phyloP scores from a whole-genome alignment of 2,329 filamentous ascomycete genomes.

The Ceratocystis cubensis region DNA sequence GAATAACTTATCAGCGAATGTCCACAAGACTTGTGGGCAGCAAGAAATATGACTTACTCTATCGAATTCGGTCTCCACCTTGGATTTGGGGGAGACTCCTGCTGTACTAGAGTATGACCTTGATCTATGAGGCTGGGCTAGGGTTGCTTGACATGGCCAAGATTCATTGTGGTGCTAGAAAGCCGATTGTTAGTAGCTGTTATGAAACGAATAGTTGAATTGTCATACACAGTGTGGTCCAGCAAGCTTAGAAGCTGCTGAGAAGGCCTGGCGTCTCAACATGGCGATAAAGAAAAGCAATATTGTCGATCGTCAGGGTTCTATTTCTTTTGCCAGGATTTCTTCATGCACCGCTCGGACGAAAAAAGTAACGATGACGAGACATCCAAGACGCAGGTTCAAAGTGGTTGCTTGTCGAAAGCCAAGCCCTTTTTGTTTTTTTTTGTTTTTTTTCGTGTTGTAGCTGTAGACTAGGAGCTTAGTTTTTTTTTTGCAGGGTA shows the following conservation, averaged over 20 bases:
- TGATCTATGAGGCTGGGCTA: neutral
- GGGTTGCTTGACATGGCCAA: neutral
- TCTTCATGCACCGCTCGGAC: slow-evolving; percentile 5
- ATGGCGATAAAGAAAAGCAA: neutral
- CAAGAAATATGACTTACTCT: slow-evolving; percentile 11
- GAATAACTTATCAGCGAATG: neutral
- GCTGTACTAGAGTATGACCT: slow-evolving; percentile 19
- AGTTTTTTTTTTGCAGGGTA: neutral
- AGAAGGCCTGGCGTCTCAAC: neutral
- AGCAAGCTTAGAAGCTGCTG: neutral
- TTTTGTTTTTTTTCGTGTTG: neutral
- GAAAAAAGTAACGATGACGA: neutral
- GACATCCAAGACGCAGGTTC: neutral
- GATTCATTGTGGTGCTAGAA: neutral
- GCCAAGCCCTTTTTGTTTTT: neutral
- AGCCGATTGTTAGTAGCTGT: neutral
- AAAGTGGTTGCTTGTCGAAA: neutral
- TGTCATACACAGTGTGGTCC: neutral
- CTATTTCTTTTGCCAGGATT: neutral
- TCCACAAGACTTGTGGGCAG: neutral
- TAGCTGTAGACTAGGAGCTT: neutral
- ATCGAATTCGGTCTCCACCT: slow-evolving; percentile 20
- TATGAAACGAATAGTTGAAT: neutral
- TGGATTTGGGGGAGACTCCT: slow-evolving; percentile 16
- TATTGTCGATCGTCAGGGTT: neutral